Conservation (phyloP, 2,329 filamentous ascomycete species). For the Trichophyton simii region DNA sequence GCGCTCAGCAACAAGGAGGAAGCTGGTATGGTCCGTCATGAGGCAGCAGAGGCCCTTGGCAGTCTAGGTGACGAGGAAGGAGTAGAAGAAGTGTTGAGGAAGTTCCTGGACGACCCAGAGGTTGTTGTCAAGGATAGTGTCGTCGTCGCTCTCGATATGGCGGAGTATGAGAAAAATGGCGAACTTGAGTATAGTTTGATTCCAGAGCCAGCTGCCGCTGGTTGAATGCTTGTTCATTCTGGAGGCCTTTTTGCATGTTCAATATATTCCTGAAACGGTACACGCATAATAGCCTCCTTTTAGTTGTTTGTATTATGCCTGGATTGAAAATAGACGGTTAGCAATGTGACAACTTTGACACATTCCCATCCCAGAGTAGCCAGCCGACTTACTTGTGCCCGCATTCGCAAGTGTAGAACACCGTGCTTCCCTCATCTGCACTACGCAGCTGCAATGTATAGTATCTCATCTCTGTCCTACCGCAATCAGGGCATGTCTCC, state of each 20-base stretch:
- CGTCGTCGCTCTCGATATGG: conserved; percentile 93
- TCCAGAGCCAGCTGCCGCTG: conserved; percentile 41
- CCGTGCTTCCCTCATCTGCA: conserved; percentile 80
- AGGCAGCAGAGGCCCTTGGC: conserved; percentile 90
- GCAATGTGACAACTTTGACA: conserved; percentile 15
- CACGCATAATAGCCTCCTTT: conserved; percentile 1
- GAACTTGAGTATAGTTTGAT: conserved; percentile 87
- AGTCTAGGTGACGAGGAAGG: conserved; percentile 88
- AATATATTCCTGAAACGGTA: not conserved
- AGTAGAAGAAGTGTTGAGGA: conserved; percentile 72
- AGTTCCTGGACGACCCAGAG: conserved; percentile 80
- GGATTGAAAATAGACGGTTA: not conserved
- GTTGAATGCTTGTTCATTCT: conserved; percentile 7
- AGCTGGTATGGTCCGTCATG: conserved; percentile 91
- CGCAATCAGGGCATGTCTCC: conserved; percentile 68
- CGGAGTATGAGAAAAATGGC: conserved; percentile 83
- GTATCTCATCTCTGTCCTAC: conserved; percentile 68
- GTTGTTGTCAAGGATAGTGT: conserved; percentile 90
- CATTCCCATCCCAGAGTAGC: conserved; percentile 7
- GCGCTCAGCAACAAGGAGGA: conserved; percentile 69
- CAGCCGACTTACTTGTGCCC: conserved; percentile 55
- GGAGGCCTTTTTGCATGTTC: not conserved
- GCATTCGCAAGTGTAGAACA: conserved; percentile 70
- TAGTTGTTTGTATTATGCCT: conserved; percentile 23
- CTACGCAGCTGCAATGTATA: conserved; percentile 72